These are phyloP conservation scores for Curvularia spicifera DNA, from an alignment of 2,329 filamentous ascomycete species.

Conservation along the genomic window DNA sequence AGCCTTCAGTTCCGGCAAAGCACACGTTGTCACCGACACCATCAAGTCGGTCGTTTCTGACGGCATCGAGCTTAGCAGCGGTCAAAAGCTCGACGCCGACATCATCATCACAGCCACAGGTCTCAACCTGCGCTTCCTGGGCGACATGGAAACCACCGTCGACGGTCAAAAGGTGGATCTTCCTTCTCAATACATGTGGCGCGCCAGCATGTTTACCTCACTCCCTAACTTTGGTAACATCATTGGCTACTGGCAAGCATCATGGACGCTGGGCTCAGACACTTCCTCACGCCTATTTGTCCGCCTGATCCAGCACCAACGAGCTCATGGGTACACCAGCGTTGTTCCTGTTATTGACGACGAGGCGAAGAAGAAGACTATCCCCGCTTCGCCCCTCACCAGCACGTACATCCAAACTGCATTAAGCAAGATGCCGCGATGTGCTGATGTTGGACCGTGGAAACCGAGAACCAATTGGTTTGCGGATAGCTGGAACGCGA, in stretches of 20 bases:
- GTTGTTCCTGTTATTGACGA: conserved; percentile 56
- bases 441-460: conserved; percentile 55
- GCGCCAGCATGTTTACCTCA: conserved; percentile 66
- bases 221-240: conserved; percentile 66
- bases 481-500: conserved; percentile 52
- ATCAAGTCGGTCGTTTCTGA: conserved; percentile 59
- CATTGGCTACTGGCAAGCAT: conserved; percentile 65
- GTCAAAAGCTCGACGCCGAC: conserved; percentile 61
- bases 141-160: conserved; percentile 58
- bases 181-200: conserved; percentile 64
- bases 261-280: conserved; percentile 69
- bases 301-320: conserved; percentile 61
- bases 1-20: conserved; percentile 58
- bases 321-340: conserved; percentile 49
- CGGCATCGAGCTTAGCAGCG: conserved; percentile 57
- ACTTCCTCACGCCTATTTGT: conserved; percentile 58
- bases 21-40: conserved; percentile 61
- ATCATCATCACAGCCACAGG: conserved; percentile 71
- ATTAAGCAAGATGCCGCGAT: conserved; percentile 54
- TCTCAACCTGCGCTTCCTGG: conserved; percentile 62
- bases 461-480: conserved; percentile 53
- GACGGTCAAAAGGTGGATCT: conserved; percentile 58
- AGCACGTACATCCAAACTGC: conserved; percentile 60
- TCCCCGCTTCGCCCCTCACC: conserved; percentile 54
- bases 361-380: conserved; percentile 48